A percentile compares a stretch with the other conserved stretches of the same genome.
phyloP scores from a whole-genome alignment of 2,329 filamentous ascomycete species.

The Xylaria sp. region DNA sequence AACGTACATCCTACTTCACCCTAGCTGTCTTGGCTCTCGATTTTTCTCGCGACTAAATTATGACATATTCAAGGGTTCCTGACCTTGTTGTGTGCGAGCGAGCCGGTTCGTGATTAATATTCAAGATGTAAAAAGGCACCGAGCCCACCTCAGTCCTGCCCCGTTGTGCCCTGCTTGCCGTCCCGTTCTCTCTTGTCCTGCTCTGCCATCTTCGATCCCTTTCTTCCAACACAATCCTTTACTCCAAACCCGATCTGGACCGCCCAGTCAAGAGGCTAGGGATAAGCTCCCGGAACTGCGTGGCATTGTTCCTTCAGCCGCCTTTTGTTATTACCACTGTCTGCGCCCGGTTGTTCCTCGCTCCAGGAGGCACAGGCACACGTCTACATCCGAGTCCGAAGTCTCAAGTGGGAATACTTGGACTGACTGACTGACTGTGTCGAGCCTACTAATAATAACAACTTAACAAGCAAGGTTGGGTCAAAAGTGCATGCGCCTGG shows the following conservation, averaged over 20 bases:
- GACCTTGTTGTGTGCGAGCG: conserved; percentile 19
- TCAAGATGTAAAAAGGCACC: conserved; percentile 24
- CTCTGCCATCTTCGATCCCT: neutral
- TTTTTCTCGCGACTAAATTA: conserved; percentile 25
- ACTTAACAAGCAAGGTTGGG: neutral
- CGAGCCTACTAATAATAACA: conserved; percentile 6
- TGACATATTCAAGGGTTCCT: conserved; percentile 34
- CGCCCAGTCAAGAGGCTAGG: conserved; percentile 1
- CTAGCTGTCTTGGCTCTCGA: conserved; percentile 34
- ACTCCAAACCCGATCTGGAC: conserved; percentile 3
- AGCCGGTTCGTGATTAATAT: conserved; percentile 16
- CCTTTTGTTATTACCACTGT: neutral
- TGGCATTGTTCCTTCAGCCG: conserved; percentile 16
- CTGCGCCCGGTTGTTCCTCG: neutral
- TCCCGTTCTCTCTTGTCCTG: neutral
- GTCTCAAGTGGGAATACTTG: conserved; percentile 15
- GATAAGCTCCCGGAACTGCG: conserved; percentile 10
- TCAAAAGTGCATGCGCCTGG: conserved; percentile 15
- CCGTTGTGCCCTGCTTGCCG: neutral
- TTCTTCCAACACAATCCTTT: conserved; percentile 8
- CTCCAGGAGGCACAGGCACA: neutral
- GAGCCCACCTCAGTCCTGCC: conserved; percentile 18
- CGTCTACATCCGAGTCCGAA: neutral
- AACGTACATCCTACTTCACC: conserved; percentile 16
- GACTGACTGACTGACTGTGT: neutral